These are phyloP conservation scores for Cystobasidium ongulense DNA, from an alignment of 768 basidiomycete genomes.

Conservation along the genomic window DNA sequence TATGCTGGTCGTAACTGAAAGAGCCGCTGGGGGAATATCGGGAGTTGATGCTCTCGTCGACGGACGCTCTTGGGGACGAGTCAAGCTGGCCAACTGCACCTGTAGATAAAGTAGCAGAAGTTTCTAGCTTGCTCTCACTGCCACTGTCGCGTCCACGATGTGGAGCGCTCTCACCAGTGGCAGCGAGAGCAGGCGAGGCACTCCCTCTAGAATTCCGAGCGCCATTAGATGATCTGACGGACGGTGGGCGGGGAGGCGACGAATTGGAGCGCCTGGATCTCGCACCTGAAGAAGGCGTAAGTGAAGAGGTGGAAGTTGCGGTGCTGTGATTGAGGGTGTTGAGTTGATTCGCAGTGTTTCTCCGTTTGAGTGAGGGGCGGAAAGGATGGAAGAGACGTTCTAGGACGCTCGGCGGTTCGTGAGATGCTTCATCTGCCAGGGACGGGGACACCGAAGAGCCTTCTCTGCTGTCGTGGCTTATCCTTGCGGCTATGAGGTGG, in stretches of 20 bases:
- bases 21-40: slow-evolving; percentile 2
- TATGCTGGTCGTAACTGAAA: neutral
- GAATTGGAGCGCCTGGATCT: neutral
- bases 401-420: neutral
- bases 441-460: neutral
- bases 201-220: neutral
- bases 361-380: slow-evolving; percentile 42
- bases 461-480: neutral
- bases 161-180: neutral
- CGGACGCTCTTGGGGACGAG: neutral
- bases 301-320: neutral
- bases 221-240: neutral
- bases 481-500: too few relatives aligned
- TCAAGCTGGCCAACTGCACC: too few relatives aligned
- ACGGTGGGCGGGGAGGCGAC: neutral
- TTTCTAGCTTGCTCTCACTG: too few relatives aligned
- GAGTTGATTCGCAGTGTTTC: neutral
- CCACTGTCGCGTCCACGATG: neutral
- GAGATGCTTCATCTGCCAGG: neutral
- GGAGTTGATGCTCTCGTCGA: neutral
- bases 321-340: slow-evolving; percentile 6
- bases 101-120: neutral
- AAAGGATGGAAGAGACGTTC: slow-evolving; percentile 11
- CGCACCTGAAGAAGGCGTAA: neutral
- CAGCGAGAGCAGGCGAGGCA: neutral